Conservation (phyloP, 2,329 filamentous ascomycete species). For the Acrocalymma vagum region DNA sequence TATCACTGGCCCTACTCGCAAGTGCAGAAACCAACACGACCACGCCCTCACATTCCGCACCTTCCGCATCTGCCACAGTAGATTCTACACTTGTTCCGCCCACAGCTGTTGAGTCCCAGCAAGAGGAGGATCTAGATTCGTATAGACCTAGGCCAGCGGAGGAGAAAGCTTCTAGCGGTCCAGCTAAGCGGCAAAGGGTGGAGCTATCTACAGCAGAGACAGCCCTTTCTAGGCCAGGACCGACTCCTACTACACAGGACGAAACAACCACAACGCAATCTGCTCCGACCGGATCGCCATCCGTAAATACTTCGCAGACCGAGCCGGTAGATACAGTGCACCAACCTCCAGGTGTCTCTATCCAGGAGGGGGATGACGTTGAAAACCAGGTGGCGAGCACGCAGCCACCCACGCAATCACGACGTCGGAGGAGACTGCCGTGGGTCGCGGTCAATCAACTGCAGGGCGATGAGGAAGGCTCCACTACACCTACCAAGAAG, state of each 20-base stretch:
- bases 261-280: not conserved
- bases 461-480: conserved; percentile 12
- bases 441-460: conserved; percentile 43
- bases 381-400: conserved; percentile 1
- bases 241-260: not conserved
- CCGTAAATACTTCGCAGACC: not conserved
- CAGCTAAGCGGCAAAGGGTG: conserved; percentile 31
- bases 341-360: not conserved
- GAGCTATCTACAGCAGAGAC: conserved; percentile 11
- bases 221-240: not conserved
- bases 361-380: not conserved
- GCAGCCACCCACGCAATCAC: conserved; percentile 13
- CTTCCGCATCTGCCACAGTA: not conserved
- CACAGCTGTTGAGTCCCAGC: too few relatives aligned
- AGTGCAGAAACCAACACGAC: not conserved
- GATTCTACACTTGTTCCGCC: conserved; percentile 1
- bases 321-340: not conserved
- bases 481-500: conserved; percentile 16
- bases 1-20: too few relatives aligned
- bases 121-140: too few relatives aligned
- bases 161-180: conserved; percentile 16
- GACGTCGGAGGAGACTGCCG: conserved; percentile 19
- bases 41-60: not conserved
- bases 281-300: too few relatives aligned
- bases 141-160: conserved; percentile 11